These are phyloP conservation scores for Neurospora africana DNA, from an alignment of 495 filamentous ascomycete genomes.

Conservation along the genomic window DNA sequence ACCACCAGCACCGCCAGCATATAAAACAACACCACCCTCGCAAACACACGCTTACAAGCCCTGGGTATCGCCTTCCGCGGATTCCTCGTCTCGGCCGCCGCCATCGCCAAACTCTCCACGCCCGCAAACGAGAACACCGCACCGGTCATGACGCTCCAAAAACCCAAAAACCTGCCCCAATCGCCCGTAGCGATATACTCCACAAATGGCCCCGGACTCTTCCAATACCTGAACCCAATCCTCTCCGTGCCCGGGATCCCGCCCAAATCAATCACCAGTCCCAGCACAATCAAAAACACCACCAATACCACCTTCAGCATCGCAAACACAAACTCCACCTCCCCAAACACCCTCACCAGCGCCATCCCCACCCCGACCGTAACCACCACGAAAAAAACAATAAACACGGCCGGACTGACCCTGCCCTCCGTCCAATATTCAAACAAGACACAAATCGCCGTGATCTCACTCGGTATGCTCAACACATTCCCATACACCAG, in stretches of 20 bases:
- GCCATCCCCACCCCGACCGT: slow-evolving; percentile 43
- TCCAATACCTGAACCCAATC: slow-evolving; percentile 59
- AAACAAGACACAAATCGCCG: slow-evolving; percentile 50
- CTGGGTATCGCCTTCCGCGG: slow-evolving; percentile 60
- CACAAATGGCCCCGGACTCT: slow-evolving; percentile 58
- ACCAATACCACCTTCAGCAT: slow-evolving; percentile 55
- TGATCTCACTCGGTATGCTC: slow-evolving; percentile 49
- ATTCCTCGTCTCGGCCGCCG: slow-evolving; percentile 64
- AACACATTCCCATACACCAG: slow-evolving; percentile 39
- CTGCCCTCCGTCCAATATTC: slow-evolving; percentile 35
- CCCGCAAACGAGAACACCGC: slow-evolving; percentile 51
- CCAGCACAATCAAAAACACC: slow-evolving; percentile 53
- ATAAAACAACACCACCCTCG: slow-evolving; percentile 62
- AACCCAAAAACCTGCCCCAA: slow-evolving; percentile 46
- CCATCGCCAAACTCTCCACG: slow-evolving; percentile 50
- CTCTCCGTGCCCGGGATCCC: slow-evolving; percentile 46
- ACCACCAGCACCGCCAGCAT: slow-evolving; percentile 61
- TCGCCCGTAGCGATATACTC: slow-evolving; percentile 42
- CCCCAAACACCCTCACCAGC: slow-evolving; percentile 49
- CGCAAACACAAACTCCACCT: slow-evolving; percentile 51
- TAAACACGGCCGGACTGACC: slow-evolving; percentile 41
- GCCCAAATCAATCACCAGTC: slow-evolving; percentile 57
- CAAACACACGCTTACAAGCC: slow-evolving; percentile 60
- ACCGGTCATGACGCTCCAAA: slow-evolving; percentile 49
- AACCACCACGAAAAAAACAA: slow-evolving; percentile 44